Evolutionary conservation across 225 moss, liverwort and hornwort species (phyloP), one percentile per base, ranked within the genome.

Genomic region (Sphagnum contortum): DNA sequence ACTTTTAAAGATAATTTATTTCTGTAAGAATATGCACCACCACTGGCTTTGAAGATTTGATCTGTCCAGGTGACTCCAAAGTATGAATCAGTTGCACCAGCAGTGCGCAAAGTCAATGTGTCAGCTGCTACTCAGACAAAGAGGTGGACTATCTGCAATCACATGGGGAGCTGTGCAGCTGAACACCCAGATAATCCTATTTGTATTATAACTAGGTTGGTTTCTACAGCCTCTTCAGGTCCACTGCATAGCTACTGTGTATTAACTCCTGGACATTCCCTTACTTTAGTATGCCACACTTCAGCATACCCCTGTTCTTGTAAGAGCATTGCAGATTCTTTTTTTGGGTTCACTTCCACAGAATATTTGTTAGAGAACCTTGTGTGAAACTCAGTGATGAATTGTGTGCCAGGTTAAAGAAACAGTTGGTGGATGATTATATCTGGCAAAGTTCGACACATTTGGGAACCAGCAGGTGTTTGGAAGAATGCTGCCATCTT

Each of bases 381-480:
- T 13, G 59, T 60, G 45, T 13, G 59, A 13, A 60, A 9, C 52
- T 52, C 52, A 52, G 52, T 52, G 52, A 52, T 52, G 52, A 9
- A 52, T 5, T 52, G 52, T 52, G 68, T 77, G 70, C 11, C 81
- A 89, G 87, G 69, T 71, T 90, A n/a, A 78, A 78, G 65, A 68
- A 75, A 29, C 68, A 52, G 9, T 46, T 73, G 54, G 55, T 12
- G 12, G 68, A 73, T 5, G 77, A 76, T 14, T 90, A 44, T 66
- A 67, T 13, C n/a, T 90, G 9, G 73, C 64, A 54, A 87, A 81
- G 67, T 73, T 72, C 49, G 87, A 90, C 51, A 51, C 71, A 7
- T 83, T 58, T 76, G 78, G 68, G 45, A 90, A 90, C 52, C 71
- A 57, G 48, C 90, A 87, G 62, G 54, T 3, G 3, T 78, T 90